Evolutionary conservation across 2,329 filamentous ascomycete species (phyloP).

Genomic region (Hymenoscyphus occultus): DNA sequence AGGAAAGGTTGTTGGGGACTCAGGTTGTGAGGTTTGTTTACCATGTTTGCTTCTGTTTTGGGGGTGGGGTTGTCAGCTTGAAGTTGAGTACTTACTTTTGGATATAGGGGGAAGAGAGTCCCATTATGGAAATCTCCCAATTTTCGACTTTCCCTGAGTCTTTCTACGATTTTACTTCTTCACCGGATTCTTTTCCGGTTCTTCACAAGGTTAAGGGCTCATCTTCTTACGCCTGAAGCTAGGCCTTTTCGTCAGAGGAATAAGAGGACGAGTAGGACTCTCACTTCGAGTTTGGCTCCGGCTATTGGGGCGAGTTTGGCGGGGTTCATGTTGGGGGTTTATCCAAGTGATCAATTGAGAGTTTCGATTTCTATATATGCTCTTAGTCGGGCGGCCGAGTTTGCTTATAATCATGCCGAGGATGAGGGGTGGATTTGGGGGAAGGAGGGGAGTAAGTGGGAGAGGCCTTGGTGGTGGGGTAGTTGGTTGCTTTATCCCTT

Average conservation of each 20-base stretch:
- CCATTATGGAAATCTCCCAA: slow-evolving; percentile 64
- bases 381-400: slow-evolving; percentile 79
- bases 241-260: slow-evolving; percentile 80
- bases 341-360: slow-evolving; percentile 66
- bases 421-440: slow-evolving; percentile 68
- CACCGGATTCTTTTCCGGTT: slow-evolving; percentile 90
- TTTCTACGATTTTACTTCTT: slow-evolving; percentile 81
- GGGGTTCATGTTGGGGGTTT: slow-evolving; percentile 77
- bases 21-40: not conserved
- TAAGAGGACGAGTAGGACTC: slow-evolving; percentile 66
- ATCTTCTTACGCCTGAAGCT: slow-evolving; percentile 76
- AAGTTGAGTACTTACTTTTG: not conserved
- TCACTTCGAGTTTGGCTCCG: slow-evolving; percentile 82
- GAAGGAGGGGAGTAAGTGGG: slow-evolving; percentile 51
- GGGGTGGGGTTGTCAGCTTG: not conserved
- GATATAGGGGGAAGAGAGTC: slow-evolving; percentile 42
- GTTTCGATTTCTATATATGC: slow-evolving; percentile 79
- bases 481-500: slow-evolving; percentile 80
- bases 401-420: slow-evolving; percentile 79
- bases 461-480: slow-evolving; percentile 77
- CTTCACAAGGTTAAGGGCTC: slow-evolving; percentile 73
- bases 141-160: slow-evolving; percentile 73
- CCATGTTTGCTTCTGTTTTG: not conserved
- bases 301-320: slow-evolving; percentile 88
- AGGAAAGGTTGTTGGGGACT: slow-evolving; percentile 46